phyloP scores from a whole-genome alignment of 495 filamentous ascomycete species.

The Penicillium antarcticum region DNA sequence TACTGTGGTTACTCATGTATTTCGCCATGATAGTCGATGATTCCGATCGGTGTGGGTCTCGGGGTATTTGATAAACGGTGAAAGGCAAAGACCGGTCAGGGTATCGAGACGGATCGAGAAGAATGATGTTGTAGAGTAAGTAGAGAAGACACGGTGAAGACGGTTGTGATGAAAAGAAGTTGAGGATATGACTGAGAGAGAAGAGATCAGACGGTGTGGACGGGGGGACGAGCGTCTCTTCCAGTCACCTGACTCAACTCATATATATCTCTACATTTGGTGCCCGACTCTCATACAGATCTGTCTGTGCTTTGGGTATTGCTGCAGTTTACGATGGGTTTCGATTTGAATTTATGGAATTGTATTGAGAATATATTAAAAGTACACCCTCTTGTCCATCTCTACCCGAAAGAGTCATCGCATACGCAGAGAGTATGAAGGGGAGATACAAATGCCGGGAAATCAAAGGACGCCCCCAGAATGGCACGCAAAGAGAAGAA shows the following conservation, averaged over 20 bases:
- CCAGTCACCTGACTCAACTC: slow-evolving; percentile 7
- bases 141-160: slow-evolving; percentile 8
- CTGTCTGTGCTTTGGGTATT: too few relatives aligned
- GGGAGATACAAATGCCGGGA: background rate
- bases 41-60: slow-evolving; percentile 6
- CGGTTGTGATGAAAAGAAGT: background rate
- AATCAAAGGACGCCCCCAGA: background rate
- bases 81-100: slow-evolving; percentile 4
- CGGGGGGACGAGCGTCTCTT: background rate
- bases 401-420: background rate
- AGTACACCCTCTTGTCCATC: background rate
- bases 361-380: background rate
- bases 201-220: slow-evolving; percentile 1
- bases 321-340: too few relatives aligned
- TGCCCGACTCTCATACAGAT: too few relatives aligned
- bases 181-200: background rate
- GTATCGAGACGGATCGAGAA: background rate
- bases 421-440: too few relatives aligned
- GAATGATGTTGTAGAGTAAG: background rate
- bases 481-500: background rate
- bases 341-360: background rate
- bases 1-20: slow-evolving; percentile 63
- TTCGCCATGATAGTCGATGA: slow-evolving; percentile 43
- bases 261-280: too few relatives aligned
- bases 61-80: slow-evolving; percentile 1